Base-by-base conservation (phyloP, 768 basidiomycete genomes). In the Nidula microcarpa region DNA sequence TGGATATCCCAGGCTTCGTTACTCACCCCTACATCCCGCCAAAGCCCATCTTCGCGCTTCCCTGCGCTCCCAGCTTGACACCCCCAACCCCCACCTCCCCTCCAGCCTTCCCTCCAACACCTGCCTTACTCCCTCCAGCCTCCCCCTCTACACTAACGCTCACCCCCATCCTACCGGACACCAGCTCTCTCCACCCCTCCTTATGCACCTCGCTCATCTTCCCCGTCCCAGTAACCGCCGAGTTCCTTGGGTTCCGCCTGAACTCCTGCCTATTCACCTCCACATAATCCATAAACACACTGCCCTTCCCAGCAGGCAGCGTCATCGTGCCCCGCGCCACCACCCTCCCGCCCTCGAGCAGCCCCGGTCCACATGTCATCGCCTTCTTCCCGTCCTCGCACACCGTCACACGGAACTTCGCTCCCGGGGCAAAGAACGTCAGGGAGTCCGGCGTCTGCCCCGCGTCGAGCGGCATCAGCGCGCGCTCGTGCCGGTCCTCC, bases 391-490 rank as follows among this genome's bases (percentile, higher is more conserved):
- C 50, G 48, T 62, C 61, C n/a, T 52, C 53, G 54, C 56, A 60
- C 34, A 62, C 49, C 47, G 49, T 55, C 16, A 62, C 55, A 23
- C 53, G 41, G 43, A 52, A 55, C 46, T 57, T 52, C 33, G 55
- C 53, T 36, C 55, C 55, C 23, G 59, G 53, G 16, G 47, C 52
- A 55, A 60, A 58, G 54, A 62, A 58, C 6, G 37, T 43, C 35
- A 39, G 56, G 18, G 45, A 41, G 44, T 53, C 53, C 33, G 23
- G 23, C 23, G 23, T 23, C 3, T 23, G 23, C 23, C 49, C 47
- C 32, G 39, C 49, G 36, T 55, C 53, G 48, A 60, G 56, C 34
- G 61, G 61, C 53, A 60, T 57, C 61, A 62, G 56, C 14, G 60
- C 53, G 9, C 49, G 43, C 43, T 63, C 62, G 36, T 58, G 57